Base-by-base conservation (phyloP, 495 filamentous ascomycete genomes). In the Penicillium argentinense region DNA sequence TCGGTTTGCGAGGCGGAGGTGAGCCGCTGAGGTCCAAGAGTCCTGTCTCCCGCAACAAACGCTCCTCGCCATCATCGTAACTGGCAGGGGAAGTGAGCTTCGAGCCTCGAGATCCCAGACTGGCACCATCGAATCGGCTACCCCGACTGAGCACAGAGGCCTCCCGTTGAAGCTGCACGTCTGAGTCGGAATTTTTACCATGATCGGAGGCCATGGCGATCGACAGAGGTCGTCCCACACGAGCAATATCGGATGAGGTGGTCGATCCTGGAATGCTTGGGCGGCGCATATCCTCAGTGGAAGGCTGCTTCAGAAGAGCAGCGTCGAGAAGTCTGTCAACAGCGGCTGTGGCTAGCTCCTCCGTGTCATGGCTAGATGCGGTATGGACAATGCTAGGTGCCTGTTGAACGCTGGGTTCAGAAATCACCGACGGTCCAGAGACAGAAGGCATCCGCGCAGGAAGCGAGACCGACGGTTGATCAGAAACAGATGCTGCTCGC, bases 41-140 rank as follows among this genome's bases (percentile, higher is more conserved):
- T 12, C 73, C 72, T 9, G 68, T 66, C 54, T 78, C 72, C 39
- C 71, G 65, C 5, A 79, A 63, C 12, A 77, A 39, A n/a, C 72
- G 73, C 40, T 78, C 75, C 48, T 79, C 76, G 16, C 64, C 58
- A 4, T 76, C 71, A 39, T 77, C 74, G 11, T 66, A 62, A 36
- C 63, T 71, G 12, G 54, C 53, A 13, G 68, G 63, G 2, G 67
- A 60, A 6, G 68, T 68, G 13, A 72, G 39, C 37, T 65, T 74
- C 5, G 73, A 73, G 2, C 61, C 58, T 5, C 52, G 64, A 22
- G 68, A 71, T 11, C 53, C 63, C 5, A 72, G 56, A 47, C 70
- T 69, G 3, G 66, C 48, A 12, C 60, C 67, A 40, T 75, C 72
- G 34, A 66, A 62, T 33, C 49, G 63, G 45, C 67, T 71, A 1